Evolutionary conservation across 768 basidiomycete species (phyloP), one percentile per base, ranked within the genome.

Genomic region (Trametes meyenii): DNA sequence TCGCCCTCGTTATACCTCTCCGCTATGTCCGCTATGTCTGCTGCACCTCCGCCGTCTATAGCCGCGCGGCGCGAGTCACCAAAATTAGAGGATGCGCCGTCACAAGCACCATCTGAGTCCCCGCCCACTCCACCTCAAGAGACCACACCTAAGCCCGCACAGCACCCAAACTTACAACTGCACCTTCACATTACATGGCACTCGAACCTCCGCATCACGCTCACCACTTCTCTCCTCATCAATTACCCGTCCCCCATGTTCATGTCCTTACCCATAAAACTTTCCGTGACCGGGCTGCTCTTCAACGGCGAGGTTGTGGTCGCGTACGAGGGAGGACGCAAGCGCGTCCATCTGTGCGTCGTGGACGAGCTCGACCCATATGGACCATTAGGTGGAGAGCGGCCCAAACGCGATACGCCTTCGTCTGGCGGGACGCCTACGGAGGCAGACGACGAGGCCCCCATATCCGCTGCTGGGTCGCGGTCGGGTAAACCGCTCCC

Each of bases 231-330:
- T 10, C 82, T 98, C 26, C 84, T 95, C 63, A 95, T 99, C 75
- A 97, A 99, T 76, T 98, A 98, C 73, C 97, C 97, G 5, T 94
- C 94, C 0, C 89, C 90, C 0, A 85, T 90, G 72, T 98, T 99
- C 81, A 98, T 99, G 96, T 88, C 92, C 14, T 83, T 99, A 24
- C 97, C 97, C 7, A 92, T 99, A 73, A 90, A 92, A 69, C 86
- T 98, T 56, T 90, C 88, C n/a, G 85, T 98, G 26, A 96, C 90
- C 0, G 92, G 93, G 0, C 80, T 98, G 60, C 79, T 94, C 14
- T 92, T 98, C 73, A 82, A 83, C 13, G 93, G 92, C 59, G 92
- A 96, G 69, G 77, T 98, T 46, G 90, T 92, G 10, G 83, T 98
- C 38, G 97, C 96, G 13, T 98, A 94, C 76, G 90, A 96, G 70